Base-by-base conservation (phyloP, 2,329 filamentous ascomycete genomes). In the Neonectria magnoliae region DNA sequence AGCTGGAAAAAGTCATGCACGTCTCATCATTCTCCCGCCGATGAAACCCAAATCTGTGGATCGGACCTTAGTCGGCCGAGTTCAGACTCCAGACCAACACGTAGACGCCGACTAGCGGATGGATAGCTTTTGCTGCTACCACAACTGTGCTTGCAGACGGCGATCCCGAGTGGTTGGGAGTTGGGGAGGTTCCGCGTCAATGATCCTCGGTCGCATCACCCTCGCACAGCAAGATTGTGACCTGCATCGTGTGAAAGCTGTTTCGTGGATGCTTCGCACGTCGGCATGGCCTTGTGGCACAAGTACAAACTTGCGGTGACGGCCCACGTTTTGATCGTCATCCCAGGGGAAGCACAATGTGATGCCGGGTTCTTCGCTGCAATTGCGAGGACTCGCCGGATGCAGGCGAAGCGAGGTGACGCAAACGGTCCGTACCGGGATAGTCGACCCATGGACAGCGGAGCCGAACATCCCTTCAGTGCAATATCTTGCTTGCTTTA, bases 41-140 rank as follows among this genome's bases (percentile, higher is more conserved):
- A 41, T 55, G 57, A 66, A 72, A 73, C 68, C 68, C 69, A 73
- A 71, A 62, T 73, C 58, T 66, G 68, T 73, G 68, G 71, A 71
- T 31, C 71, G 9, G n/a, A 18, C 11, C 64, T 53, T 29, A 36
- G 27, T 38, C 52, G 36, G 16, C 54, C 47, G 57, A 45, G 51
- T 56, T 51, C 29, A 20, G 33, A 18, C 38, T 41, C n/a, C 18
- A 53, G 51, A 27, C 18, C 6, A 41, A 41, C n/a, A 41, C 33
- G 13, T 16, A 14, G 33, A 36, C 14, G 33, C 2, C 16, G 36
- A 38, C 36, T 38, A 38, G 36, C 36, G 14, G 36, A 38, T 38
- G 36, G 36, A 38, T 14, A n/a, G 5, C 14, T 38, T 38, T 38
- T 5, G 5, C 4, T n/a, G 45, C 45, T 14, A 25, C 13, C 20